Base-by-base conservation (phyloP, 768 basidiomycete genomes). In the Gloeopeniophorella convolvens region DNA sequence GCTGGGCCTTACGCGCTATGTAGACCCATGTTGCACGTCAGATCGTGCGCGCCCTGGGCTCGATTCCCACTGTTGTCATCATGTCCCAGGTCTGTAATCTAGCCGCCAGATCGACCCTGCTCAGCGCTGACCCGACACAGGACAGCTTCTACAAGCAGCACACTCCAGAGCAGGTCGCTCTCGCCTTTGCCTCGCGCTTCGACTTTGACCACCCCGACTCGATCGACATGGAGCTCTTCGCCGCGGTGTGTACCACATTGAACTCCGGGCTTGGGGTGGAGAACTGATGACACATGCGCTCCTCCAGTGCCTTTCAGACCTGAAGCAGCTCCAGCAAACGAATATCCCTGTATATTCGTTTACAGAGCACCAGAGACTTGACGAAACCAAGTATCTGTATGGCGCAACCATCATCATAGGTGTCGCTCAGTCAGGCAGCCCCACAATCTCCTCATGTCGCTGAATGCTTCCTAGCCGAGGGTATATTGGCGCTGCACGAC, bases 291-390 rank as follows among this genome's bases (percentile, higher is more conserved):
- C 16, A 20, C 12, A 26, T 42, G 20, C 24, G 31, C 27, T 20
- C 48, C 16, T 41, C 1, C 45, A 96, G 87, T 96, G 94, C 63
- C 66, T 98, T 41, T 68, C 77, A 23, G 91, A 96, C 59, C 70
- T 99, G 54, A 96, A 93, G 65, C 72, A 79, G 5, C 89, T 90
- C 63, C 80, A 70, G 64, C 92, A 81, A 62, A 79, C 83, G 0
- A 87, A 95, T 67, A 90, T 97, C 51, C 95, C 96, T 0, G 79
- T 95, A 6, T 99, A 99, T 66, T 95, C 92, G 0, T 99, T 99
- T 67, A 74, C 79, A 21, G 75, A 88, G 56, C 96, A 99, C 67
- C 92, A 96, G 64, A 73, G 90, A 50, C 63, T 85, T 23, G 68
- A 77, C 12, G 85, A 90, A 58, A 83, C 76, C 24, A 87, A 91